These are phyloP conservation scores for Onygena corvina DNA, from an alignment of 2,329 filamentous ascomycete species.

Conservation along the genomic window DNA sequence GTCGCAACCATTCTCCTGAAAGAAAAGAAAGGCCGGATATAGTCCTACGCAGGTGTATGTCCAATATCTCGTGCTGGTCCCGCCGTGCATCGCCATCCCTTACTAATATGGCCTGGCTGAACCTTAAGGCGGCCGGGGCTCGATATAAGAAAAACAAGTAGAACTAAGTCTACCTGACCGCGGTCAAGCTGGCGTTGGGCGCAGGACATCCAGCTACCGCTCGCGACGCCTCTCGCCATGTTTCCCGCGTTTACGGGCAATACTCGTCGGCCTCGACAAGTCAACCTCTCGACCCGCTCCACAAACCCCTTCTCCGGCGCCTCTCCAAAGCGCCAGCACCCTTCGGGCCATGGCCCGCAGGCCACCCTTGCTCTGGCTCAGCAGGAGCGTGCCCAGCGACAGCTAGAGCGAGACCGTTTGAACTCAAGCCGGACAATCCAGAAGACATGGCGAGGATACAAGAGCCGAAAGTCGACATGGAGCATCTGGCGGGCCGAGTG, in stretches of 20 bases:
- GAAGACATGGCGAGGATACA: constrained; percentile 68
- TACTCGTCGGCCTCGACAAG: constrained; percentile 73
- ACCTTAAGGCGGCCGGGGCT: too few relatives aligned
- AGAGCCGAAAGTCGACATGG: constrained; percentile 47
- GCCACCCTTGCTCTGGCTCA: constrained; percentile 75
- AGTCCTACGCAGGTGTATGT: too few relatives aligned
- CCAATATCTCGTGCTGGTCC: too few relatives aligned
- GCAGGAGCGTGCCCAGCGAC: constrained; percentile 67
- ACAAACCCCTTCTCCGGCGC: constrained; percentile 62
- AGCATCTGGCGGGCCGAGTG: constrained; percentile 48
- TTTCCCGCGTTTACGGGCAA: constrained; percentile 84
- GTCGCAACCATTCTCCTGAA: too few relatives aligned
- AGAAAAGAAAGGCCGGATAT: too few relatives aligned
- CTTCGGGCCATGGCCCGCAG: constrained; percentile 51
- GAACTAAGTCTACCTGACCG: neutral
- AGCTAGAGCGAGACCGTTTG: constrained; percentile 65
- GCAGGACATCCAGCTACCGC: neutral
- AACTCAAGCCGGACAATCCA: constrained; percentile 66
- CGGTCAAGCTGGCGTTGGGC: neutral
- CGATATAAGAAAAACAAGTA: too few relatives aligned
- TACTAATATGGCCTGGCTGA: too few relatives aligned
- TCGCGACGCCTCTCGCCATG: constrained; percentile 43
- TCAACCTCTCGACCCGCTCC: constrained; percentile 81
- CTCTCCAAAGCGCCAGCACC: constrained; percentile 44
- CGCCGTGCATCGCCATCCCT: too few relatives aligned